A percentile compares a stretch with the other conserved stretches of the same genome.
Evolutionary conservation across 2,329 filamentous ascomycete species (phyloP).

Genomic region (Fusarium dimerum): DNA sequence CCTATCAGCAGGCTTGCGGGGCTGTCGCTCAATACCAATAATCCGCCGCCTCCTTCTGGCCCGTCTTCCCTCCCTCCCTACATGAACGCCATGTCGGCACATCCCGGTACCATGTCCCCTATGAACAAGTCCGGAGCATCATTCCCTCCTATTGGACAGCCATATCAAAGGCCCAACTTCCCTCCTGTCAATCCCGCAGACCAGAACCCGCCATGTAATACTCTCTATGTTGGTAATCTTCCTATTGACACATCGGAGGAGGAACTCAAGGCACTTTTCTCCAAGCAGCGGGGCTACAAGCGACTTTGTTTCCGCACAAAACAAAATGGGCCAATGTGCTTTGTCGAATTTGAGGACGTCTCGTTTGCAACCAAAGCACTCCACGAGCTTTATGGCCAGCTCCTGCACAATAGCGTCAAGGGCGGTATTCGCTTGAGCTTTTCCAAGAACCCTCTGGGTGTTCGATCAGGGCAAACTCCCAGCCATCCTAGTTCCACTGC

Average conservation of each 20-base stretch:
- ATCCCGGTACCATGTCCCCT: slow-evolving; percentile 56
- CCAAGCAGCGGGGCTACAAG: slow-evolving; percentile 92
- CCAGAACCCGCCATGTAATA: slow-evolving; percentile 97
- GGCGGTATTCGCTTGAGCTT: slow-evolving; percentile 95
- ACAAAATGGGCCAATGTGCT: slow-evolving; percentile 96
- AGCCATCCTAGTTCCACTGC: slow-evolving; percentile 38
- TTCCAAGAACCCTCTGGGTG: slow-evolving; percentile 94
- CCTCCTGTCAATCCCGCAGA: slow-evolving; percentile 92
- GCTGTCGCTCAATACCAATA: slow-evolving; percentile 70
- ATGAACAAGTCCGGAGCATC: slow-evolving; percentile 38
- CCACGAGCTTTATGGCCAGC: slow-evolving; percentile 83
- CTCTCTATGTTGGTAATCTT: slow-evolving; percentile 95
- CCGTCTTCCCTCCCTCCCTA: slow-evolving; percentile 57
- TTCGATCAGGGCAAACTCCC: slow-evolving; percentile 73
- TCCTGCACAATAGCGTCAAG: slow-evolving; percentile 87
- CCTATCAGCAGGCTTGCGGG: slow-evolving; percentile 68
- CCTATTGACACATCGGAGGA: slow-evolving; percentile 92
- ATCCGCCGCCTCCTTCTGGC: slow-evolving; percentile 40
- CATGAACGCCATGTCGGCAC: slow-evolving; percentile 41
- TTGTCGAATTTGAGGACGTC: slow-evolving; percentile 96
- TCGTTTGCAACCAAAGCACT: slow-evolving; percentile 90
- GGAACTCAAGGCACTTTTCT: slow-evolving; percentile 91
- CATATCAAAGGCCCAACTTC: slow-evolving; percentile 66
- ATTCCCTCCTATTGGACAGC: slow-evolving; percentile 45
- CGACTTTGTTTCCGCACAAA: slow-evolving; percentile 93